Base-by-base conservation (phyloP, 495 filamentous ascomycete species). In the Lasiosphaeria hispida region DNA sequence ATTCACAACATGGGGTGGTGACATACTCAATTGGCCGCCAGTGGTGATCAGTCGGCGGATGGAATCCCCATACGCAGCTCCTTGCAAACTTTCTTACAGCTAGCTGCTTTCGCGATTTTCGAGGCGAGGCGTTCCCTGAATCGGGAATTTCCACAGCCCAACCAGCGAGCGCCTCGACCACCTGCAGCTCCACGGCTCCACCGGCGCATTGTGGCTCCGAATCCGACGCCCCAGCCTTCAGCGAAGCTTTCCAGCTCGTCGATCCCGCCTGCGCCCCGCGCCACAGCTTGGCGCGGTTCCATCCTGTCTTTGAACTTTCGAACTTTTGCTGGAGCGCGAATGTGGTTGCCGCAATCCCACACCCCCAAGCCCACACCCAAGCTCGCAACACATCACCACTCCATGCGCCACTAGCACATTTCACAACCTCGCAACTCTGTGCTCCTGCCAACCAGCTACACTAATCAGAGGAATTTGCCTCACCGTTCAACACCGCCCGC, bases 21-120 rank as follows among this genome's bases (percentile, higher is more conserved):
- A 34, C 38, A 8, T 43, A 44, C 55, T 57, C 57, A 59, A 65
- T 65, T 55, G 62, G 47, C 59, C 56, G 23, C 23, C 23, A 30
- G 23, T 30, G 23, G 23, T 30, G 23, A 30, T 30, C 23, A 30
- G 5, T 30, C 2, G 23, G 23, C 23, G 23, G 23, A 30, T 30
- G 5, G 23, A 30, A 30, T 30, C 23, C 23, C 23, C 23, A 30
- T 30, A 30, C 23, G 23, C 23, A 30, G 23, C 5, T 30, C 2
- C 2, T 30, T 30, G 2, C 23, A 30, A 30, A 30, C 23, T 61
- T 59, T 51, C 53, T 56, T 30, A 30, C 23, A 30, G 23, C 23
- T 30, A 30, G 23, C 23, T 30, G 23, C 23, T 30, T 30, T 30
- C 9, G 47, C 15, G 47, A 36, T 49, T 37, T 49, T 30, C 23